Evolutionary conservation across 1,284 basidiomycete genomes (phyloP), one percentile per base, ranked within the genome.

Genomic region (Pseudozyma flocculosa): DNA sequence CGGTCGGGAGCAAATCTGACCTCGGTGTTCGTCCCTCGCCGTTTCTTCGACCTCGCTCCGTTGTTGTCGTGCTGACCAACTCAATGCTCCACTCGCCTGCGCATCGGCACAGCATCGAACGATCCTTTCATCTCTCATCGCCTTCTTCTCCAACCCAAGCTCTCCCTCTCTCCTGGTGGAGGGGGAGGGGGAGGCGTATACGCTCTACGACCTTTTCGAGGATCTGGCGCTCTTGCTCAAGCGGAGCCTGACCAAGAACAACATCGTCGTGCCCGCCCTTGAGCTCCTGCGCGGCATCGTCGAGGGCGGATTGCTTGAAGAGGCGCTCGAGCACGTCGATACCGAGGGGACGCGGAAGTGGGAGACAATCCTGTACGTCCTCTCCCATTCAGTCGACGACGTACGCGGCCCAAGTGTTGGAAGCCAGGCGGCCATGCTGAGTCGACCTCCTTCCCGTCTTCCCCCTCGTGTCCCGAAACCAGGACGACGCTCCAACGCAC

Each of bases 1-100:
- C 56, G 24, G 48, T 68, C 5, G 68, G 59, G 1, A 61, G 62
- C 36, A 67, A 64, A 38, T 54, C 65, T 18, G 65, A 68, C 21
- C 42, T 68, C 2, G 59, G 54, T 7, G 68, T 65, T 37, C 48
- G 65, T 23, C 50, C 4, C 48, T 52, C 0, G 10, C 38, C 34
- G 4, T 9, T 11, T 23, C 40, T 29, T 17, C 32, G 4, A n/a
- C n/a, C n/a, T 24, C 13, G 26, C 52, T 52, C 39, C 45, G 41
- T 30, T 15, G 15, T 18, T 10, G 21, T 26, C 42, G 5, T 11
- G 11, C 19, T 34, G n/a, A n/a, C n/a, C n/a, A n/a, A n/a, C n/a
- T n/a, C n/a, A n/a, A n/a, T n/a, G n/a, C n/a, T n/a, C n/a, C n/a
- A n/a, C n/a, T n/a, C n/a, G n/a, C n/a, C n/a, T n/a, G n/a, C n/a